Base-by-base conservation (phyloP, 2,329 filamentous ascomycete genomes). In the Cladosporium cucumerinum region DNA sequence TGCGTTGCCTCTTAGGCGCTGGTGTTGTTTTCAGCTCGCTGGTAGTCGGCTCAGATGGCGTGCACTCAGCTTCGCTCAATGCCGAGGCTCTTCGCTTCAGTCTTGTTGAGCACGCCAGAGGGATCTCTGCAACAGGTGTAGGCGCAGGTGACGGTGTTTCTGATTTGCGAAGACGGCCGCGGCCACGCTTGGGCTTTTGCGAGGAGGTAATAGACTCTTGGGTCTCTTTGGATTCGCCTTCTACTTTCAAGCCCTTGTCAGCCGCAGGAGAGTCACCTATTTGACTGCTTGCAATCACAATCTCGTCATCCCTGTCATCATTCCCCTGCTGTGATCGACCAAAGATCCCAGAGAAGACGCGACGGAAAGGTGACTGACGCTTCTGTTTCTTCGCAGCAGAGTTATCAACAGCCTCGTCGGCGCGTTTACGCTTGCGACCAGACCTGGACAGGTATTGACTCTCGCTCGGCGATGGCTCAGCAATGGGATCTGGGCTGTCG, bases 291-390 rank as follows among this genome's bases (percentile, higher is more conserved):
- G 74, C 75, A 23, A 81, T 76, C 18, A 78, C 72, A 57, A 81
- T 80, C 63, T 77, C 78, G 49, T 79, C 78, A 25, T 73, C 72
- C 23, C 79, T 73, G 5, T 72, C 73, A 7, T 78, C 75, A 1
- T 75, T 71, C 18, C 65, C 65, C 18, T 66, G 58, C 57, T 72
- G 69, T 21, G 65, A 69, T 46, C 65, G 60, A 11, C 69, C 67
- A 3, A 69, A 65, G n/a, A 73, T 66, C 30, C 62, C 67, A 21
- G 68, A 68, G 57, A 73, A 64, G 46, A 71, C 71, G 25, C 66
- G 70, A 54, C 72, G 73, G 49, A 73, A 66, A 5, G 72, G 73
- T 11, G 74, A 75, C 23, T 68, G 65, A 7, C 67, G 64, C 57
- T 72, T 75, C 18, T 69, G 69, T 64, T 74, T 76, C 68, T 71